Evolutionary conservation across 1,284 basidiomycete species (phyloP).

Genomic region (Singerocomus inundabilis): DNA sequence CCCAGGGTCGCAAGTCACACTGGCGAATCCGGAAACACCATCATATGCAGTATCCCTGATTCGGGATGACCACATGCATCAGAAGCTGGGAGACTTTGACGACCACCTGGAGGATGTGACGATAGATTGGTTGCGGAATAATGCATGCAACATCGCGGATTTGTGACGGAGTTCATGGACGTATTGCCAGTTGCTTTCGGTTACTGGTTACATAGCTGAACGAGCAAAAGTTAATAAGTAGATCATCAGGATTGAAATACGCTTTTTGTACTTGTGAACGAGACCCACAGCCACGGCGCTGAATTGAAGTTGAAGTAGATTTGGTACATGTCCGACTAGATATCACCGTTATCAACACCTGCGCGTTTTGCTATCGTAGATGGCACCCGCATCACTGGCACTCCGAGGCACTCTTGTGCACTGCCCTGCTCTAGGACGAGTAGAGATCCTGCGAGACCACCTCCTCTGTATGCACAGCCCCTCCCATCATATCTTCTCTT

Average conservation of each 20-base stretch:
- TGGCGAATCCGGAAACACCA: slow-evolving; percentile 45
- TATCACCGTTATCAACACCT: neutral
- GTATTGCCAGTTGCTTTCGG: neutral
- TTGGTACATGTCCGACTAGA: neutral
- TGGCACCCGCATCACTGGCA: slow-evolving; percentile 14
- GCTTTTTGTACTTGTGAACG: no score
- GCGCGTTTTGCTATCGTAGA: slow-evolving; percentile 1
- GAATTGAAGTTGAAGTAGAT: no score
- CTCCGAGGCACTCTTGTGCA: slow-evolving; percentile 59
- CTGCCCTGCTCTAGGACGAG: slow-evolving; percentile 45
- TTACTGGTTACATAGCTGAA: neutral
- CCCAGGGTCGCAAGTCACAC: slow-evolving; percentile 43
- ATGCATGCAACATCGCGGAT: slow-evolving; percentile 39
- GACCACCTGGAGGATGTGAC: slow-evolving; percentile 74
- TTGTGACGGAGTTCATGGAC: slow-evolving; percentile 9
- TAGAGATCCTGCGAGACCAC: slow-evolving; percentile 58
- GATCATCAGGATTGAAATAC: no score
- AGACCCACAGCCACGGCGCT: no score
- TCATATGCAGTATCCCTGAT: slow-evolving; percentile 47
- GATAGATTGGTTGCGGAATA: slow-evolving; percentile 64
- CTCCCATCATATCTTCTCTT: neutral
- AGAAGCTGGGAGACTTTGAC: slow-evolving; percentile 71
- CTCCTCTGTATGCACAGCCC: slow-evolving; percentile 46
- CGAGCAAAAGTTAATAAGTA: no score
- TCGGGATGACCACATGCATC: slow-evolving; percentile 45